A percentile compares a stretch with the other conserved stretches of the same genome.
Evolutionary conservation across 228 moss, liverwort and hornwort genomes (phyloP).

Genomic region (Sphagnum fallax): DNA sequence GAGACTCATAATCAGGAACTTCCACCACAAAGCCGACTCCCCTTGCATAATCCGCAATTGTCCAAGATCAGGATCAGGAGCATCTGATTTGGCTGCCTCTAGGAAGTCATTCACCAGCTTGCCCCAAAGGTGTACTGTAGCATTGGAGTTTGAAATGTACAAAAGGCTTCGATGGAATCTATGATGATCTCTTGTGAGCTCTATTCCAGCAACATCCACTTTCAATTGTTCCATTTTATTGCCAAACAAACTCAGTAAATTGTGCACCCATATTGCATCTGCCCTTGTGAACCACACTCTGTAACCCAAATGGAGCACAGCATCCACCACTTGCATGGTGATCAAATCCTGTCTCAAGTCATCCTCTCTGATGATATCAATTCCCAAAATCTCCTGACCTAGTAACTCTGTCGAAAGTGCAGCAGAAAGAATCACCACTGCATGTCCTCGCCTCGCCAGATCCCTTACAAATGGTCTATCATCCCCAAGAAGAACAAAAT

Average conservation of each 20-base stretch:
- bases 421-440: constrained; percentile 30
- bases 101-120: constrained; percentile 40
- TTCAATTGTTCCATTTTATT: constrained; percentile 5
- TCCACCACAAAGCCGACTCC: constrained; percentile 33
- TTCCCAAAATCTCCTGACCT: neutral
- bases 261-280: constrained; percentile 69
- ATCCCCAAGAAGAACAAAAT: constrained; percentile 67
- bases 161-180: constrained; percentile 50
- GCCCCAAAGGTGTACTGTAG: constrained; percentile 34
- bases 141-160: constrained; percentile 48
- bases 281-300: constrained; percentile 72
- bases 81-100: constrained; percentile 9
- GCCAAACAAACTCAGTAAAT: constrained; percentile 20
- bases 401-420: constrained; percentile 14
- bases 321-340: constrained; percentile 55
- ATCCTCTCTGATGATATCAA: constrained; percentile 4
- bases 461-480: constrained; percentile 42
- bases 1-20: constrained; percentile 33
- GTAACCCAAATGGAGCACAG: constrained; percentile 52
- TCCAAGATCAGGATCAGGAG: constrained; percentile 5
- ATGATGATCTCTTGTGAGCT: constrained; percentile 22
- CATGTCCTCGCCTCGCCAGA: constrained; percentile 73
- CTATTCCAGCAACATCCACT: constrained; percentile 20
- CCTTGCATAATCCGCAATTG: neutral
- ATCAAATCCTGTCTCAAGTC: constrained; percentile 23